These are phyloP conservation scores for Coleophoma crateriformis DNA, from an alignment of 2,329 filamentous ascomycete genomes.

Conservation along the genomic window DNA sequence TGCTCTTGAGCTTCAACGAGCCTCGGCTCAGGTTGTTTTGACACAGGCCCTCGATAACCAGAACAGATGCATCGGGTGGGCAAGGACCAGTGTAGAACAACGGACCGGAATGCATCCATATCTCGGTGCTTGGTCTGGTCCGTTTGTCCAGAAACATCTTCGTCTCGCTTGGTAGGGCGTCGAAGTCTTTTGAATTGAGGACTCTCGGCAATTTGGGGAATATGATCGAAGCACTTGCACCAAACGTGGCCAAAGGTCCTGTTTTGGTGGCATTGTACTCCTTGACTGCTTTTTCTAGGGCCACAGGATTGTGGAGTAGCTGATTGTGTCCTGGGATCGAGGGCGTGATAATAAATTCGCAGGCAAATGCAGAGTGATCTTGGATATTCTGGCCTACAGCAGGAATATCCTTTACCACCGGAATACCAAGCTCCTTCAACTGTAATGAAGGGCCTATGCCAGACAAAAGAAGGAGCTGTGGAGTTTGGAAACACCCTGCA, in stretches of 20 bases:
- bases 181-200: background rate
- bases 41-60: background rate
- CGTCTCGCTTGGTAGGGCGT: background rate
- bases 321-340: background rate
- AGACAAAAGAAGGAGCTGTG: background rate
- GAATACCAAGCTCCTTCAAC: background rate
- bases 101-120: background rate
- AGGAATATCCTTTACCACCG: background rate
- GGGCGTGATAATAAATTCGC: background rate
- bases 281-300: background rate
- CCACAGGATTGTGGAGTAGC: background rate
- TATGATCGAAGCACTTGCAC: background rate
- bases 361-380: background rate
- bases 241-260: background rate
- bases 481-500: background rate
- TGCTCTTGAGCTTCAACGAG: background rate
- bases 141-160: background rate
- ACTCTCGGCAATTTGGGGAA: background rate
- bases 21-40: background rate
- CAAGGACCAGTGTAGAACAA: background rate
- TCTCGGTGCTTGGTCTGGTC: constrained; percentile 1
- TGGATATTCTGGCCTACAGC: background rate
- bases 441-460: background rate
- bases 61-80: background rate
- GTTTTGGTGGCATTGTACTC: background rate